These are phyloP conservation scores for Candida caryicola DNA, from an alignment of 805 yeast species.

Conservation along the genomic window DNA sequence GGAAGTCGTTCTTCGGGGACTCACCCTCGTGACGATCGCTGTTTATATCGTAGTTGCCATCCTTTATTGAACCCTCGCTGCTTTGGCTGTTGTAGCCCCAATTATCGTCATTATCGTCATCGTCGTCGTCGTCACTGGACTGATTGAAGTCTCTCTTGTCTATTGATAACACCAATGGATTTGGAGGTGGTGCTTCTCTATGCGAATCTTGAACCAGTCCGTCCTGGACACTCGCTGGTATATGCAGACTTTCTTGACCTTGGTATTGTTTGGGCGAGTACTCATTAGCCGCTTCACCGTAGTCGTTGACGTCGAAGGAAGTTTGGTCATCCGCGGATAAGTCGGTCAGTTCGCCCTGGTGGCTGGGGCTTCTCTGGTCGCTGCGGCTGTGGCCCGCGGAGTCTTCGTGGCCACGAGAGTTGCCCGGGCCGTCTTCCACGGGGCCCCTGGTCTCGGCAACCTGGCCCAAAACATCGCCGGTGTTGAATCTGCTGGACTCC, in stretches of 20 bases:
- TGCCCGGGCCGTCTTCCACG: neutral
- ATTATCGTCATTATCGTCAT: constrained; percentile 16
- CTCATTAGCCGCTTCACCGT: neutral
- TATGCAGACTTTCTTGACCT: neutral
- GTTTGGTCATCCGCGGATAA: neutral
- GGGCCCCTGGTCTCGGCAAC: too few relatives aligned
- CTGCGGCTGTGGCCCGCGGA: neutral
- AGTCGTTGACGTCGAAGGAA: neutral
- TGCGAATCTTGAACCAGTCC: neutral
- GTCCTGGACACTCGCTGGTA: neutral
- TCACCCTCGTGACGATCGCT: neutral
- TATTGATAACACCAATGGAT: constrained; percentile 24
- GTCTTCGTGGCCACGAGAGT: neutral
- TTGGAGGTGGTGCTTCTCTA: constrained; percentile 8
- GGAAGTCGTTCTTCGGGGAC: neutral
- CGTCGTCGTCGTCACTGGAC: constrained; percentile 11
- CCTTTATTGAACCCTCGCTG: constrained; percentile 4
- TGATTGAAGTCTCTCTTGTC: constrained; percentile 16
- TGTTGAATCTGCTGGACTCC: constrained; percentile 1
- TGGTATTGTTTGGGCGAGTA: neutral
- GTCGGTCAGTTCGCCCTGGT: neutral
- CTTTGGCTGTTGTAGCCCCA: constrained; percentile 28
- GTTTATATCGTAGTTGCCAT: neutral
- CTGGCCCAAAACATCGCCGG: neutral
- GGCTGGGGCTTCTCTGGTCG: neutral